These are phyloP conservation scores for Podospora australis DNA, from an alignment of 495 filamentous ascomycete genomes.

Conservation along the genomic window DNA sequence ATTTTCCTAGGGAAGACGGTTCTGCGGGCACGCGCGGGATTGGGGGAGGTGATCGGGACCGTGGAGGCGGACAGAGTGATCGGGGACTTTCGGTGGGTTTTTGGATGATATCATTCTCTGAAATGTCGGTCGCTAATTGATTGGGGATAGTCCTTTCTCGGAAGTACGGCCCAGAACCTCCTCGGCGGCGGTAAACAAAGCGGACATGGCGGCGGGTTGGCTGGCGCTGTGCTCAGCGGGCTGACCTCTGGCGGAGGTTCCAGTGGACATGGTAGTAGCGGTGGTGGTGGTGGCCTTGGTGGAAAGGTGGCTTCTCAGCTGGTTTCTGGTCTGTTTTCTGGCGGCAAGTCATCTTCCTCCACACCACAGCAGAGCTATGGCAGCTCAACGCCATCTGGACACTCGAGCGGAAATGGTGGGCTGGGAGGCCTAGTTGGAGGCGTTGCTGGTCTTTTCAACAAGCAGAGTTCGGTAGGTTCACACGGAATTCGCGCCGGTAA, in stretches of 20 bases:
- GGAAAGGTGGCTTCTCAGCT: conserved; percentile 42
- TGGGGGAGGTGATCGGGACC: too few species aligned
- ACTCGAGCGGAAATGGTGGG: conserved; percentile 28
- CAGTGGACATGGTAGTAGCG: conserved; percentile 23
- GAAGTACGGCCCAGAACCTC: conserved; percentile 17
- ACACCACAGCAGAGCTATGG: conserved; percentile 32
- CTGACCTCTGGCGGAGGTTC: conserved; percentile 28
- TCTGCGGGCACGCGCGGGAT: conserved; percentile 24
- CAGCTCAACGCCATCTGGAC: conserved; percentile 20
- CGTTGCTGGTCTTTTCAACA: conserved; percentile 36
- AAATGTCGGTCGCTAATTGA: not conserved
- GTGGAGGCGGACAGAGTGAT: conserved; percentile 32
- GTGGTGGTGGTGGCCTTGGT: conserved; percentile 30
- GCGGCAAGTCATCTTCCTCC: conserved; percentile 30
- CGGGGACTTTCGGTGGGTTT: conserved; percentile 41
- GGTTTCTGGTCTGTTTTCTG: conserved; percentile 39
- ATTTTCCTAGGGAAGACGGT: conserved; percentile 29
- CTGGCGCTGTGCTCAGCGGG: conserved; percentile 30
- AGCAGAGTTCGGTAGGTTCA: conserved; percentile 27
- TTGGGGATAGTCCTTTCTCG: conserved; percentile 21
- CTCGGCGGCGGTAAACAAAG: conserved; percentile 11
- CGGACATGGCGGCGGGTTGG: conserved; percentile 26
- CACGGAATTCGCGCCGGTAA: too few species aligned
- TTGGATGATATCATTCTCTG: not conserved
- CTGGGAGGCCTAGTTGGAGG: conserved; percentile 40